Evolutionary conservation across 2,329 filamentous ascomycete genomes (phyloP), one percentile per base, ranked within the genome.

Genomic region (Drechslera avenae): DNA sequence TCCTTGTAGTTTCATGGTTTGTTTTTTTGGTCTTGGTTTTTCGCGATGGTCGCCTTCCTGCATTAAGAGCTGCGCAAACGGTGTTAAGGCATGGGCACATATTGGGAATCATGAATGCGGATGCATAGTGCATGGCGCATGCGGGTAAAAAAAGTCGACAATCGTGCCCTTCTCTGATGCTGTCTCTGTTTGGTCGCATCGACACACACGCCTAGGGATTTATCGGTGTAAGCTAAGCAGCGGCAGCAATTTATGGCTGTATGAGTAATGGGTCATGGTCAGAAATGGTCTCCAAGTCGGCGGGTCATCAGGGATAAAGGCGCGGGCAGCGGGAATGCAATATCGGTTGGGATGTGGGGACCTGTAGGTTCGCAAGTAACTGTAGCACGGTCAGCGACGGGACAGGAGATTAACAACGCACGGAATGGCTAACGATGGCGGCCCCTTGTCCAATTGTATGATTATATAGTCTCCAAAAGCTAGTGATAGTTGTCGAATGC

Each of bases 401-500:
- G 43, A 51, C 36, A 36, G 58, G 33, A 45, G 53, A 57, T 35
- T 39, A 37, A 40, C 18, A 39, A 40, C 31, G 35, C 33, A 26
- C 35, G 46, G 42, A 43, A 53, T 54, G 59, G 54, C 49, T 68
- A 59, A 66, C 54, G 60, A 64, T 54, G 66, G 67, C 52, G 67
- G 67, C 53, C 57, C 55, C 46, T 64, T 68, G 67, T 71, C 57
- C 34, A 28, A 57, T 62, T 73, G 69, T 73, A 72, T 70, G 62
- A 72, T 67, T 72, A 73, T 66, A 63, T 69, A 71, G 62, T 62
- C 60, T 55, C 50, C 31, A 60, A 63, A 64, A 63, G 55, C 57
- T 56, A 52, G 46, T 57, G 61, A 50, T 66, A 62, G 53, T 64
- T 58, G 49, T 46, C 26, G 45, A 66, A 64, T 63, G 62, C 60